phyloP scores from a whole-genome alignment of 352 stramenopile species.

The Globisporangium perplexum region DNA sequence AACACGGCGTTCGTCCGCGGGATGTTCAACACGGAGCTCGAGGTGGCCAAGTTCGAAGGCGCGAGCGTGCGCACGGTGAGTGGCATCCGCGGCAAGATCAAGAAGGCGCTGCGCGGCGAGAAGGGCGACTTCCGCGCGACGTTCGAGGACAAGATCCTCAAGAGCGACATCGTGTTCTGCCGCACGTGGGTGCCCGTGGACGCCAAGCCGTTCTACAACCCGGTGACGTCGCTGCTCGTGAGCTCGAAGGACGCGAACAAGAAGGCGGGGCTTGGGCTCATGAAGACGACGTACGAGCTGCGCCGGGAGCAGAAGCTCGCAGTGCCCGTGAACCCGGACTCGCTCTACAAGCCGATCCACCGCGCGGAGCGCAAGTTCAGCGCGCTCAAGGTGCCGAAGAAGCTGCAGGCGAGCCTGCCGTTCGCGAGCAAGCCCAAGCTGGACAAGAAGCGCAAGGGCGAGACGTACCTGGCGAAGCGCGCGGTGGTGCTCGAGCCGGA shows the following conservation, averaged over 20 bases:
- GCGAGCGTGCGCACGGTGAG: constrained; percentile 97
- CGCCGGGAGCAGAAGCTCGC: constrained; percentile 92
- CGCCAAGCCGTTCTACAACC: constrained; percentile 98
- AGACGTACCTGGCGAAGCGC: constrained; percentile 84
- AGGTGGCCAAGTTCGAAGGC: constrained; percentile 97
- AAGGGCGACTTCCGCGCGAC: constrained; percentile 97
- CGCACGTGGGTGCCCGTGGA: constrained; percentile 98
- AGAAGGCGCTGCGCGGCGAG: constrained; percentile 93
- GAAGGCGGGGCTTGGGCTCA: constrained; percentile 68
- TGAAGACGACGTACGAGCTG: constrained; percentile 96
- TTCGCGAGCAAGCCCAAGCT: constrained; percentile 97
- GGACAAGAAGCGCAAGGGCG: constrained; percentile 78
- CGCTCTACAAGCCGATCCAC: constrained; percentile 98
- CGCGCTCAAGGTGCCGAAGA: constrained; percentile 93
- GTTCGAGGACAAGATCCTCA: constrained; percentile 99
- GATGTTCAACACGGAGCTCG: constrained; percentile 95
- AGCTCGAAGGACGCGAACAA: constrained; percentile 41
- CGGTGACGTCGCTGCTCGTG: constrained; percentile 86
- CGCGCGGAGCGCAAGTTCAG: constrained; percentile 92
- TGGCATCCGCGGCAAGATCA: constrained; percentile 97
- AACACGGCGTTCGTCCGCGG: constrained; percentile 99
- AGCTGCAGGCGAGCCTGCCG: constrained; percentile 95
- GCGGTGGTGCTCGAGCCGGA: constrained; percentile 94
- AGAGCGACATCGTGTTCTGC: constrained; percentile 99
- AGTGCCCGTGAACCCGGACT: constrained; percentile 97